These are phyloP conservation scores for Hansenula sp. DNA, from an alignment of 1,139 yeast genomes.

Conservation along the genomic window DNA sequence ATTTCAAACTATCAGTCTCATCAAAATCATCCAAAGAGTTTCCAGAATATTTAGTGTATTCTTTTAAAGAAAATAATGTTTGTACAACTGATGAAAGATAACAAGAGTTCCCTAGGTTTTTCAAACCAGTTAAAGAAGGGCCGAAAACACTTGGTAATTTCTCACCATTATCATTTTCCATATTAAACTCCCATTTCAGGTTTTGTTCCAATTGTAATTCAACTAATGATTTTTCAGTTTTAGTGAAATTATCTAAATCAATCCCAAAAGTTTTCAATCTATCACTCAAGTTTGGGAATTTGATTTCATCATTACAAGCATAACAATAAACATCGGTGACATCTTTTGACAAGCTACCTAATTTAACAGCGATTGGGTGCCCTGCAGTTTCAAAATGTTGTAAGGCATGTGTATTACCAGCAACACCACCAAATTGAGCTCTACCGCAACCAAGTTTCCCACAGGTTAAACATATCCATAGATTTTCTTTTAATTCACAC, in stretches of 20 bases:
- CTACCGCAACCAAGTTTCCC: conserved; percentile 93
- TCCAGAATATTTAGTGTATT: conserved; percentile 24
- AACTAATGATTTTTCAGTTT: conserved; percentile 81
- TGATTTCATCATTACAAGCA: conserved; percentile 82
- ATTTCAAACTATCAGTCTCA: conserved; percentile 61
- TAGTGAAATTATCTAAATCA: conserved; percentile 49
- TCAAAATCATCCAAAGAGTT: conserved; percentile 26
- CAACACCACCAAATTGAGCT: conserved; percentile 86
- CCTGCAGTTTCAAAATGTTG: conserved; percentile 50
- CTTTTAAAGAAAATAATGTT: conserved; percentile 43
- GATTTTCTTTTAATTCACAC: conserved; percentile 71
- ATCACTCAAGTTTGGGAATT: conserved; percentile 55
- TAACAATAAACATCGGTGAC: conserved; percentile 82
- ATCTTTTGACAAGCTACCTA: conserved; percentile 78
- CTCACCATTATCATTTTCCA: conserved; percentile 71
- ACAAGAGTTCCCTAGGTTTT: conserved; percentile 91
- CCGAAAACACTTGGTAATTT: conserved; percentile 65
- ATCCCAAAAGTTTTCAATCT: conserved; percentile 64
- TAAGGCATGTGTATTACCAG: conserved; percentile 90
- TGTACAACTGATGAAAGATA: conserved; percentile 83
- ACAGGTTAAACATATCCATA: conserved; percentile 92
- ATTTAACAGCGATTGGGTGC: conserved; percentile 84
- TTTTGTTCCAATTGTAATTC: conserved; percentile 93
- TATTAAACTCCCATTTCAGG: conserved; percentile 85
- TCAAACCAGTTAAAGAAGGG: conserved; percentile 70